A percentile compares a stretch with the other conserved stretches of the same genome.
Evolutionary conservation across 2,329 filamentous ascomycete species (phyloP).

Genomic region (Penicillium sp.): DNA sequence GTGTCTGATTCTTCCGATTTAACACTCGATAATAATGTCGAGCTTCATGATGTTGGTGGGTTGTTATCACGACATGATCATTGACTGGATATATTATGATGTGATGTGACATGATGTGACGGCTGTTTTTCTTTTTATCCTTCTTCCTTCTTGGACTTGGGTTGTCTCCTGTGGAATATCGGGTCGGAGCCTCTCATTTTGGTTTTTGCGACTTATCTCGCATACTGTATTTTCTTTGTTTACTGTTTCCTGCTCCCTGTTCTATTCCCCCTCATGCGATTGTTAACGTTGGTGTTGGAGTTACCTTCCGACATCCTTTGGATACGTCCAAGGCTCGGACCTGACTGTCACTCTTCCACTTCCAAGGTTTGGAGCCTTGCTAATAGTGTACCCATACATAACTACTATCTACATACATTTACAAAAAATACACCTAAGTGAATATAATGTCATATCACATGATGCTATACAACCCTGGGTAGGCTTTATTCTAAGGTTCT

Average conservation of each 20-base stretch:
- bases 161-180: background rate
- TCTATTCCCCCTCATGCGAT: conserved; percentile 10
- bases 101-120: conserved; percentile 2
- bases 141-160: background rate
- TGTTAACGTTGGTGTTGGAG: conserved; percentile 16
- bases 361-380: background rate
- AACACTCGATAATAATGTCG: conserved; percentile 25
- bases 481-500: background rate
- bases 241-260: background rate
- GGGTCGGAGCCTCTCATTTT: background rate
- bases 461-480: background rate
- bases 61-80: conserved; percentile 27
- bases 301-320: background rate
- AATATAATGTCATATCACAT: background rate
- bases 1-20: conserved; percentile 14
- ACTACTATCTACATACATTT: background rate
- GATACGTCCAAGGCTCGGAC: background rate
- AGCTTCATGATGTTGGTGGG: conserved; percentile 47
- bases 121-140: background rate
- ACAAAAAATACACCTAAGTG: too few species aligned
- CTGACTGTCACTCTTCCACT: background rate
- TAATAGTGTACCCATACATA: conserved; percentile 3
- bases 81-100: background rate
- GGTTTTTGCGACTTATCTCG: background rate
- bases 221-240: background rate